Evolutionary conservation across 257 asterid species (phyloP).

Genomic region (Eucommia ulmoides): DNA sequence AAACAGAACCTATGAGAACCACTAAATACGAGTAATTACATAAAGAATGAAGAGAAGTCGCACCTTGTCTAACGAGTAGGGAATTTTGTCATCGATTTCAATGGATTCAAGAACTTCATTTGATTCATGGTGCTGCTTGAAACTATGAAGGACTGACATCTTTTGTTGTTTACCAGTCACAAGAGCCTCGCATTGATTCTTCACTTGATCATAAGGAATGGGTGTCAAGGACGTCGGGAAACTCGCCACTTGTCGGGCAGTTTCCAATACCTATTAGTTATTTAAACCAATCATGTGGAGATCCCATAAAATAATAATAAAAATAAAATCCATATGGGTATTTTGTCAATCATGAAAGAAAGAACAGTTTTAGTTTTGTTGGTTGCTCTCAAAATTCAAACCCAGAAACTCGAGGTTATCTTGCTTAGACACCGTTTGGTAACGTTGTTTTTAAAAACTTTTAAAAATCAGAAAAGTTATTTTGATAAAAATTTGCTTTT

Average conservation of each 20-base stretch:
- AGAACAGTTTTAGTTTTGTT: too few species aligned
- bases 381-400: too few species aligned
- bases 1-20: too few species aligned
- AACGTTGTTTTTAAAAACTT: too few species aligned
- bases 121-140: conserved; percentile 28
- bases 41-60: conserved; percentile 6
- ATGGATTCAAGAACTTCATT: conserved; percentile 10
- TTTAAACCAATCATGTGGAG: neutral
- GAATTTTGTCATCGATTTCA: conserved; percentile 17
- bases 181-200: conserved; percentile 40
- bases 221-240: conserved; percentile 30
- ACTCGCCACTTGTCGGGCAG: conserved; percentile 39
- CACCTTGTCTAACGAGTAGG: conserved; percentile 14
- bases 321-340: too few species aligned
- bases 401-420: too few species aligned
- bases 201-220: conserved; percentile 39
- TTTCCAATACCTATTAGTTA: conserved; percentile 27
- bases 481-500: too few species aligned
- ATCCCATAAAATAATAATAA: too few species aligned
- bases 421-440: too few species aligned
- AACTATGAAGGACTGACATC: conserved; percentile 34
- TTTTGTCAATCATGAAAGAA: too few species aligned
- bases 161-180: conserved; percentile 37
- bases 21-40: too few species aligned
- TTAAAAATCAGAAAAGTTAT: too few species aligned